phyloP scores from a whole-genome alignment of 768 basidiomycete genomes.

The Tricholoma sp. region DNA sequence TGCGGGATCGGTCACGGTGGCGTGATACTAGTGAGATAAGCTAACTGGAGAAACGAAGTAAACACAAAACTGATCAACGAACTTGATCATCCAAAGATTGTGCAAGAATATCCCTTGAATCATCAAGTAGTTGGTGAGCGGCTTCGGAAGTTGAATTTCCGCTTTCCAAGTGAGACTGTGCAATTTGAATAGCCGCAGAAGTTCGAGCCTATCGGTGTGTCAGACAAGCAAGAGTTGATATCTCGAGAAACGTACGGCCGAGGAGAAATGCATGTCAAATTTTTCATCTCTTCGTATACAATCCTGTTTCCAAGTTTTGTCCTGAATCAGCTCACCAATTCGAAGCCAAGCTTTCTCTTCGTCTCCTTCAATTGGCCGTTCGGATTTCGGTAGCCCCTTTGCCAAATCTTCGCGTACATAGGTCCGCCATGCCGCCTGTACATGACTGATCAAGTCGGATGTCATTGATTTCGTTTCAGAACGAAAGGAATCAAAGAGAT shows the following conservation, averaged over 20 bases:
- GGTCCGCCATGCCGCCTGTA: conserved; percentile 58
- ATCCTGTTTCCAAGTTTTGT: conserved; percentile 63
- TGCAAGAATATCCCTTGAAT: conserved; percentile 73
- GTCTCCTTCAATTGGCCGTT: conserved; percentile 42
- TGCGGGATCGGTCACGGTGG: conserved; percentile 80
- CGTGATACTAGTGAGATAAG: conserved; percentile 50
- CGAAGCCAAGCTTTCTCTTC: conserved; percentile 53
- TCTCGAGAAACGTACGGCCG: conserved; percentile 53
- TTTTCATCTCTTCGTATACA: conserved; percentile 83
- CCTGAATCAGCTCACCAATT: conserved; percentile 43
- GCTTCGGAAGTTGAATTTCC: conserved; percentile 36
- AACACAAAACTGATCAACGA: conserved; percentile 11
- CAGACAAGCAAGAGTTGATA: conserved; percentile 9
- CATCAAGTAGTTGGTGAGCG: conserved; percentile 61
- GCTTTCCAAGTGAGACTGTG: conserved; percentile 36
- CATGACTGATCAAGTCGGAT: conserved; percentile 48
- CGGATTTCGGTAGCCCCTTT: conserved; percentile 52
- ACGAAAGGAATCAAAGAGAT: conserved; percentile 62
- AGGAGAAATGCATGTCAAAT: conserved; percentile 82
- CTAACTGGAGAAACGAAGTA: conserved; percentile 3
- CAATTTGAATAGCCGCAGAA: conserved; percentile 46
- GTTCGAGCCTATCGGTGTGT: conserved; percentile 38
- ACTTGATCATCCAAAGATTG: conserved; percentile 73
- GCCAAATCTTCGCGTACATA: conserved; percentile 61
- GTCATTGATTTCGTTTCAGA: conserved; percentile 51